These are phyloP conservation scores for Gnaphalium uliginosum DNA, from an alignment of 129 eudicot genomes.

Conservation along the genomic window DNA sequence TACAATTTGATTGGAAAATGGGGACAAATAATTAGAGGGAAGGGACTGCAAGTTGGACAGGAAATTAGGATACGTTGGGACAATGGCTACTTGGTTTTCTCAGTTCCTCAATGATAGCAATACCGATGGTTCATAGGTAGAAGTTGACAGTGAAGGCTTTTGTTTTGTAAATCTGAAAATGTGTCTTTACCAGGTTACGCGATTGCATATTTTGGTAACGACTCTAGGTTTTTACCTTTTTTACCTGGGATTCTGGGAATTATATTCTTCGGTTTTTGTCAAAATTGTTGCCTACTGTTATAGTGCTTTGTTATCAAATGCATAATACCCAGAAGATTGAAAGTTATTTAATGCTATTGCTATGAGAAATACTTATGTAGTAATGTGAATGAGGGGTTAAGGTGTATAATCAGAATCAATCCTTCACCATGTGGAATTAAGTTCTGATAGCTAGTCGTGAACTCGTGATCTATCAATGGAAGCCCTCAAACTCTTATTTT, in stretches of 20 bases:
- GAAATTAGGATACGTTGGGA: slow-evolving; percentile 88
- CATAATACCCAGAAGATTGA: slow-evolving; percentile 11
- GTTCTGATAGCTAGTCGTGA: slow-evolving; percentile 1
- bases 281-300: not conserved
- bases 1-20: slow-evolving; percentile 77
- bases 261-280: slow-evolving; percentile 20
- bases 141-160: slow-evolving; percentile 29
- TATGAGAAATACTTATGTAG: not conserved
- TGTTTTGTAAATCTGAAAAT: slow-evolving; percentile 40
- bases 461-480: not conserved
- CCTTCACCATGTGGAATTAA: not conserved
- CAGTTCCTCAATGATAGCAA: slow-evolving; percentile 63
- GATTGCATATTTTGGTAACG: slow-evolving; percentile 27
- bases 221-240: slow-evolving; percentile 23
- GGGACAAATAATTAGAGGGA: slow-evolving; percentile 83
- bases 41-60: slow-evolving; percentile 68
- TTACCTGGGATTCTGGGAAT: slow-evolving; percentile 17
- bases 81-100: slow-evolving; percentile 67
- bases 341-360: slow-evolving; percentile 2
- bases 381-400: slow-evolving; percentile 5
- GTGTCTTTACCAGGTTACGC: slow-evolving; percentile 36
- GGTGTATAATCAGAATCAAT: slow-evolving; percentile 5
- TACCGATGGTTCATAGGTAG: slow-evolving; percentile 43
- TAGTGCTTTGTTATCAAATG: not conserved
- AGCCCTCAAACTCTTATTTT: not conserved